phyloP scores from a whole-genome alignment of 2,329 filamentous ascomycete genomes.

The Tolypocladium pustulatum region DNA sequence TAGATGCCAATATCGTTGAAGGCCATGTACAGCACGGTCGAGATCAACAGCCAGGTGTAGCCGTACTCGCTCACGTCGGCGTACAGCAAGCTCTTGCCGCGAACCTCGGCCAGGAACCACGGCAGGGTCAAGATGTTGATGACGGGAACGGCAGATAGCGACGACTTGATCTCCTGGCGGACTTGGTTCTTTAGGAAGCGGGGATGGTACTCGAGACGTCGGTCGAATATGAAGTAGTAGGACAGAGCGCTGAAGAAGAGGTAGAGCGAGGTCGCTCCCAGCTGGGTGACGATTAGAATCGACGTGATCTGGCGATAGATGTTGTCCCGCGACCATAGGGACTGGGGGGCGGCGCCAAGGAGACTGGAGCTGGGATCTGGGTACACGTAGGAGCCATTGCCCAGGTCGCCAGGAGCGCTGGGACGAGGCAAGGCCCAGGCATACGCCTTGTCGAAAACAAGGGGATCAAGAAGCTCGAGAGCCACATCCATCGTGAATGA shows the following conservation, averaged over 20 bases:
- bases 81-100: constrained; percentile 33
- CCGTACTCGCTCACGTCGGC: constrained; percentile 25
- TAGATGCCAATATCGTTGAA: constrained; percentile 36
- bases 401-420: not conserved
- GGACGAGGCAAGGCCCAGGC: constrained; percentile 23
- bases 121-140: constrained; percentile 35
- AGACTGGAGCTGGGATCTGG: no score
- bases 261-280: constrained; percentile 37
- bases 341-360: constrained; percentile 7
- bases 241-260: constrained; percentile 60
- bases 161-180: constrained; percentile 30
- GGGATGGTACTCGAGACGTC: constrained; percentile 33
- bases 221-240: constrained; percentile 55
- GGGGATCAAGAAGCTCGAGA: constrained; percentile 29
- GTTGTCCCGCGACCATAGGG: constrained; percentile 28
- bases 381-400: constrained; percentile 4
- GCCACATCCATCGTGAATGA: constrained; percentile 23
- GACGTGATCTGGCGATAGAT: constrained; percentile 27
- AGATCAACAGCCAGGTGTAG: constrained; percentile 27
- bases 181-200: constrained; percentile 37
- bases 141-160: constrained; percentile 29
- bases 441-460: constrained; percentile 29
- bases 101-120: constrained; percentile 35
- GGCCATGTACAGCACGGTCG: constrained; percentile 29
- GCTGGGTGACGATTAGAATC: constrained; percentile 25